These are phyloP conservation scores for Nakazawaea molendinolei DNA, from an alignment of 805 yeast species.

Conservation along the genomic window DNA sequence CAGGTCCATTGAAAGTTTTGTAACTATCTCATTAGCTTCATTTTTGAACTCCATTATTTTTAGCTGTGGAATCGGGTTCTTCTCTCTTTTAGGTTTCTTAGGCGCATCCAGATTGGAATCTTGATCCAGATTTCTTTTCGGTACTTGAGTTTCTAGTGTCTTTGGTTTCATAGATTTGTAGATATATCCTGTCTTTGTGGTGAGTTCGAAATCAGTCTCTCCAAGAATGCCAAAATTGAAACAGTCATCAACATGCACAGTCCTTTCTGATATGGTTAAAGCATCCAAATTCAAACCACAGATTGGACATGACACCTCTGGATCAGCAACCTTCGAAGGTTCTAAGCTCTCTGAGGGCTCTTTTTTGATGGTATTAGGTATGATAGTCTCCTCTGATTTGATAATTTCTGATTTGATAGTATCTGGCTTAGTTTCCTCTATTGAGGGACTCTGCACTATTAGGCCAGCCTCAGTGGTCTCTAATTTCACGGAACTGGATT, in stretches of 20 bases:
- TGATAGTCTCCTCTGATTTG: no score
- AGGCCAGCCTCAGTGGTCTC: background rate
- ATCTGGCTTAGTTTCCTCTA: no score
- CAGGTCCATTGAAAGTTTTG: conserved; percentile 58
- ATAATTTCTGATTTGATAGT: no score
- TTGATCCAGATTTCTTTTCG: conserved; percentile 6
- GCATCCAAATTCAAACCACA: conserved; percentile 35
- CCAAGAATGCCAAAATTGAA: conserved; percentile 20
- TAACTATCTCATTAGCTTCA: conserved; percentile 13
- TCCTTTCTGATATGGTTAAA: conserved; percentile 35
- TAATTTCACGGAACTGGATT: no score
- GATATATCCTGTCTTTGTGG: conserved; percentile 16
- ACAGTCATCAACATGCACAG: conserved; percentile 52
- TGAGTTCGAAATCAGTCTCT: conserved; percentile 12
- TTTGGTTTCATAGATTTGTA: conserved; percentile 18
- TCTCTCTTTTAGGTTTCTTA: conserved; percentile 17
- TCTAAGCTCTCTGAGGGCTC: no score
- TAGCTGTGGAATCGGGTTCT: conserved; percentile 43
- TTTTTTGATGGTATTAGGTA: no score
- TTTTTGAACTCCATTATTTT: conserved; percentile 42
- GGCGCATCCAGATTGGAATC: conserved; percentile 3
- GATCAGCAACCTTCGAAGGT: no score
- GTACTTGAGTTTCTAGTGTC: conserved; percentile 1
- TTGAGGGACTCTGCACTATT: no score
- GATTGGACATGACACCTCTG: conserved; percentile 44